Conservation (phyloP, 768 basidiomycete species). For the Boletus subcaerulescens region DNA sequence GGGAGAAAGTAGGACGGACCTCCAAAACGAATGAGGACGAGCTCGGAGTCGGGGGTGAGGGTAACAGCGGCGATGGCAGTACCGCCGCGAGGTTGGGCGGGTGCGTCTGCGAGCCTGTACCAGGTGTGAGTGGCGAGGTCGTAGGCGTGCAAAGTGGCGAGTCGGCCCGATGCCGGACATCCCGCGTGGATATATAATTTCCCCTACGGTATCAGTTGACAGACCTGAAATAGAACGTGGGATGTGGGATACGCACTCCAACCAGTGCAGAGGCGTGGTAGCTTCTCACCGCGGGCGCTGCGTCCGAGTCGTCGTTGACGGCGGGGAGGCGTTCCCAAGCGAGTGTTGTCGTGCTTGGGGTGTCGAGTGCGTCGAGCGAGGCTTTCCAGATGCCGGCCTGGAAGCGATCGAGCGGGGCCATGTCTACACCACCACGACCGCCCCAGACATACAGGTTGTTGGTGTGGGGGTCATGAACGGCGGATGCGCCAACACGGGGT, state of each 20-base stretch:
- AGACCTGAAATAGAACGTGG: no score
- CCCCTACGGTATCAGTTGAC: background rate
- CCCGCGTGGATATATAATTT: constrained; percentile 29
- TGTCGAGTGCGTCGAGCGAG: constrained; percentile 6
- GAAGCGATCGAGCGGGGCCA: constrained; percentile 33
- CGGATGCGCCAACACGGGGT: constrained; percentile 24
- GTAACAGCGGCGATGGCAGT: no score
- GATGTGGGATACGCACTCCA: constrained; percentile 20
- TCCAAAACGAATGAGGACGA: no score
- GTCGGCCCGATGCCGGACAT: constrained; percentile 32
- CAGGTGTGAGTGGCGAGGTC: constrained; percentile 29
- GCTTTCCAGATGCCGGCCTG: constrained; percentile 33
- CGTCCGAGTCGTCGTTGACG: constrained; percentile 24
- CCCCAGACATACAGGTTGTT: constrained; percentile 41
- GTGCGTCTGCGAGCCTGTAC: no score
- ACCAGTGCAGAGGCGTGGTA: constrained; percentile 34
- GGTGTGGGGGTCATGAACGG: constrained; percentile 17
- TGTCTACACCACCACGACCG: constrained; percentile 41
- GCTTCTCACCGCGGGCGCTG: constrained; percentile 34
- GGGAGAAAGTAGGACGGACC: no score
- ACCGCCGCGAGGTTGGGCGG: no score
- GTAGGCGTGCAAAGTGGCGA: constrained; percentile 20
- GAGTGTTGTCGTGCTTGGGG: background rate
- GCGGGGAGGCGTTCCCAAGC: constrained; percentile 32
- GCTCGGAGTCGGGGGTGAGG: no score